These are phyloP conservation scores for Ophiostoma sp. DNA, from an alignment of 2,329 filamentous ascomycete genomes.

Conservation along the genomic window DNA sequence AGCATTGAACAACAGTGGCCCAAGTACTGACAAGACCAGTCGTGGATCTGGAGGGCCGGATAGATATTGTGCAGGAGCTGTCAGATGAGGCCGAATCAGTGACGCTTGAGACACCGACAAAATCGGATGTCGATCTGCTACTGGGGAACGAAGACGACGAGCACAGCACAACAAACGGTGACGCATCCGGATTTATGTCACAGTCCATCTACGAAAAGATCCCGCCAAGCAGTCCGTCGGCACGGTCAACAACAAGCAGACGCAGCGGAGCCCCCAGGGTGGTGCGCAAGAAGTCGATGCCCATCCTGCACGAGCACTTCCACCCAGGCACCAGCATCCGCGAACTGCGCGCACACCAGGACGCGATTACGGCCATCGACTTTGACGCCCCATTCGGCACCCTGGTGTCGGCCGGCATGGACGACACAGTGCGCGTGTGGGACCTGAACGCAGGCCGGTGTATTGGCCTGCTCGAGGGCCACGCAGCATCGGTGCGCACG, in stretches of 20 bases:
- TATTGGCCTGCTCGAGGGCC: conserved; percentile 85
- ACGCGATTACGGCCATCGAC: conserved; percentile 82
- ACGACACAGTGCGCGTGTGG: conserved; percentile 94
- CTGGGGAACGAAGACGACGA: conserved; percentile 44
- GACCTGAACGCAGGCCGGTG: conserved; percentile 90
- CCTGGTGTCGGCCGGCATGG: conserved; percentile 83
- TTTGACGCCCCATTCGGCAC: conserved; percentile 98
- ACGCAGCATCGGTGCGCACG: conserved; percentile 86
- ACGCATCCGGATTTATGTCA: conserved; percentile 70
- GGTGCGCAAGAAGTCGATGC: conserved; percentile 75
- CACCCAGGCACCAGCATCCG: conserved; percentile 82
- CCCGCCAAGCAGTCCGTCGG: conserved; percentile 50
- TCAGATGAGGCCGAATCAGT: conserved; percentile 55
- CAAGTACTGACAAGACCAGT: conserved; percentile 43
- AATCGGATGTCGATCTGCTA: conserved; percentile 50
- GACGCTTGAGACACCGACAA: conserved; percentile 46
- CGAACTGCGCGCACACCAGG: conserved; percentile 81
- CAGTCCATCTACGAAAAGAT: conserved; percentile 96
- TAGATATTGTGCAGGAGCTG: conserved; percentile 57
- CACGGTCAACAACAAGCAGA: conserved; percentile 34
- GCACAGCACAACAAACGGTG: conserved; percentile 22
- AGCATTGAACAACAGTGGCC: no score
- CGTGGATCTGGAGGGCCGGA: conserved; percentile 54
- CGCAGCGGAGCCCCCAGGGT: conserved; percentile 39
- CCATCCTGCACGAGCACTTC: conserved; percentile 91